Conservation (phyloP, 176 grass and related monocot genomes). For the Carex parvula region DNA sequence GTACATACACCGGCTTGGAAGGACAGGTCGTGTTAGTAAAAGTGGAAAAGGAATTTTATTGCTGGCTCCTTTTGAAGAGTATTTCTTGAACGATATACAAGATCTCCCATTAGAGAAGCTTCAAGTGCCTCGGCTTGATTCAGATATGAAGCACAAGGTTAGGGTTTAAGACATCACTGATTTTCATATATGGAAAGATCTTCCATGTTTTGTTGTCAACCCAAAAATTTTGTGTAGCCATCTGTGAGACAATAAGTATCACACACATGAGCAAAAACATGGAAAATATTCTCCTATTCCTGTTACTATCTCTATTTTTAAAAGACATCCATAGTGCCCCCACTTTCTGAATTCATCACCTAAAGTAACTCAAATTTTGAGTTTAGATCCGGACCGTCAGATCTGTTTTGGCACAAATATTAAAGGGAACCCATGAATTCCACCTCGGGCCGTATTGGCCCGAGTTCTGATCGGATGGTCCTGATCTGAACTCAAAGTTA, state of each 20-base stretch:
- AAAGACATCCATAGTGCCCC: background rate
- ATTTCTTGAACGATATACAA: slow-evolving; percentile 83
- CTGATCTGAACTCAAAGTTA: no score
- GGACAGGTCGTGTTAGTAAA: slow-evolving; percentile 83
- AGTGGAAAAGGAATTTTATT: slow-evolving; percentile 69
- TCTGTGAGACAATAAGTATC: background rate
- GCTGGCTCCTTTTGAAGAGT: slow-evolving; percentile 86
- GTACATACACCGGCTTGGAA: slow-evolving; percentile 89
- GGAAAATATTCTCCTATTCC: background rate
- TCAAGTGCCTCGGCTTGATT: slow-evolving; percentile 45
- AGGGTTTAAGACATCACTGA: slow-evolving; percentile 7
- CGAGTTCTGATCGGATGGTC: no score
- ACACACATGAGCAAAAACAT: background rate
- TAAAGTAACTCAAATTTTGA: no score
- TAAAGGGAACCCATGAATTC: no score
- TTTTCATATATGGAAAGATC: background rate
- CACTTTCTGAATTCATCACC: background rate
- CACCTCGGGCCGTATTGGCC: no score
- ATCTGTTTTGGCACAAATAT: no score
- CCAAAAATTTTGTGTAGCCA: background rate
- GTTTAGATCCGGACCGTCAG: no score
- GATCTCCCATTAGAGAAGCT: slow-evolving; percentile 63
- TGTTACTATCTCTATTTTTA: background rate
- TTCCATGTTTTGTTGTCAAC: background rate
- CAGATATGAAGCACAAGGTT: slow-evolving; percentile 71